phyloP scores from a whole-genome alignment of 192 early-diverging fungal genomes.

The Dispira simplex region DNA sequence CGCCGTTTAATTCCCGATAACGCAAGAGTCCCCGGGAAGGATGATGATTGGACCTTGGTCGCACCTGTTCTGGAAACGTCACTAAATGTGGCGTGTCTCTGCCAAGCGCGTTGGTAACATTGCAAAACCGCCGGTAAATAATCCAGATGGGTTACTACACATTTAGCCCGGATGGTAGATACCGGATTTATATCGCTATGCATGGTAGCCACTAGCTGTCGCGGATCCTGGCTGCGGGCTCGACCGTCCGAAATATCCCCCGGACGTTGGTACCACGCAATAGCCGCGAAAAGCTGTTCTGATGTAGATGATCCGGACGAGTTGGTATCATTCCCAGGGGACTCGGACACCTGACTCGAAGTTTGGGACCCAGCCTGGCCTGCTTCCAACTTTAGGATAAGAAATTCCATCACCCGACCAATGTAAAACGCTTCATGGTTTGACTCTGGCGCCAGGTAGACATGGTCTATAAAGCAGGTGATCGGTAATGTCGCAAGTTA shows the following conservation, averaged over 20 bases:
- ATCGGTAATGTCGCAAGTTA: not conserved
- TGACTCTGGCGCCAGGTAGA: conserved; percentile 56
- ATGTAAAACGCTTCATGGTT: conserved; percentile 62
- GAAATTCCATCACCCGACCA: conserved; percentile 67
- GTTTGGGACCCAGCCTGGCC: not conserved
- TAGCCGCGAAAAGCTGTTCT: conserved; percentile 34
- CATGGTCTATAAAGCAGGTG: conserved; percentile 40
- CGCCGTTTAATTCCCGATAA: not conserved
- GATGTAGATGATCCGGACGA: not conserved
- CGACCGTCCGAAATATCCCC: conserved; percentile 50
- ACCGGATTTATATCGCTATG: conserved; percentile 75
- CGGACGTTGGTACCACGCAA: conserved; percentile 62
- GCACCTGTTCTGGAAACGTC: not conserved
- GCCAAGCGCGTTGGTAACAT: conserved; percentile 20
- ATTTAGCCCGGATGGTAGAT: conserved; percentile 65
- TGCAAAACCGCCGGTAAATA: conserved; percentile 28
- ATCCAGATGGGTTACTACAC: conserved; percentile 48
- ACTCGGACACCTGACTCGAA: not conserved
- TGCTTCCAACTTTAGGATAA: conserved; percentile 3
- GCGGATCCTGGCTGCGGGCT: conserved; percentile 44
- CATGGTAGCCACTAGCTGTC: conserved; percentile 73
- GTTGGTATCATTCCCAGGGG: too few species aligned
- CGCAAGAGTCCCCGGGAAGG: not conserved
- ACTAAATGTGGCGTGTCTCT: conserved; percentile 12
- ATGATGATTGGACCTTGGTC: not conserved